Conservation (phyloP, 169 alveolate species). For the Eimeria acervulina region DNA sequence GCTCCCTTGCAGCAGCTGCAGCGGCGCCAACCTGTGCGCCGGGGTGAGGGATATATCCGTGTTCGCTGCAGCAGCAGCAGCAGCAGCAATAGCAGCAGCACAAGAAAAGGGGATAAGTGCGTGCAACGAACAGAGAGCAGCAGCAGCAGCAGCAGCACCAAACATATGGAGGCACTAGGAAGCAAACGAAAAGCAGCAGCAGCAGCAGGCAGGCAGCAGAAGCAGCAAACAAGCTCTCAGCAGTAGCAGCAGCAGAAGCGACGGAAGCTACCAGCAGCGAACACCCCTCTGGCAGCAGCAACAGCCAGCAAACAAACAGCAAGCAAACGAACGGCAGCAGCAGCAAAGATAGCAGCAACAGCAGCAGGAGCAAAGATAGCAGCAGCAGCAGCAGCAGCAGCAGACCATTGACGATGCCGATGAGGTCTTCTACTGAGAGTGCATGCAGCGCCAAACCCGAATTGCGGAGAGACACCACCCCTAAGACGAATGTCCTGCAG, state of each 20-base stretch:
- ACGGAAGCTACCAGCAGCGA: too few species aligned
- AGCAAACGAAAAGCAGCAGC: too few species aligned
- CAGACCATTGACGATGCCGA: slow-evolving; percentile 27
- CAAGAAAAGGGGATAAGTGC: too few species aligned
- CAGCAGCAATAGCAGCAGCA: slow-evolving; percentile 24
- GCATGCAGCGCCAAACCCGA: slow-evolving; percentile 47
- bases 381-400: too few species aligned
- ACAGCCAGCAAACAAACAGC: not conserved
- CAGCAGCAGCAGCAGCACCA: not conserved
- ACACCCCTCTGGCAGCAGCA: not conserved
- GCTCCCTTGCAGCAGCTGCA: slow-evolving; percentile 72
- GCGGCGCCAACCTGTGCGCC: slow-evolving; percentile 69
- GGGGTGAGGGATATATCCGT: slow-evolving; percentile 61
- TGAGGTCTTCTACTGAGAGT: slow-evolving; percentile 66
- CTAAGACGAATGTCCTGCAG: not conserved
- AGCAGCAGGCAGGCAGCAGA: slow-evolving; percentile 23
- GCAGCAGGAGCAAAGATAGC: too few species aligned
- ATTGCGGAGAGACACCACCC: slow-evolving; percentile 67
- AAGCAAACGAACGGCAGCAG: not conserved
- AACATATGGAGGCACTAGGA: too few species aligned
- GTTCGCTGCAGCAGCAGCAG: slow-evolving; percentile 67
- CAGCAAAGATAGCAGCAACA: too few species aligned
- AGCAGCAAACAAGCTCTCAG: not conserved
- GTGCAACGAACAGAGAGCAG: too few species aligned
- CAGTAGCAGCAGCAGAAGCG: not conserved